Conservation (phyloP, 1,284 basidiomycete species). For the Malassezia obtusa region DNA sequence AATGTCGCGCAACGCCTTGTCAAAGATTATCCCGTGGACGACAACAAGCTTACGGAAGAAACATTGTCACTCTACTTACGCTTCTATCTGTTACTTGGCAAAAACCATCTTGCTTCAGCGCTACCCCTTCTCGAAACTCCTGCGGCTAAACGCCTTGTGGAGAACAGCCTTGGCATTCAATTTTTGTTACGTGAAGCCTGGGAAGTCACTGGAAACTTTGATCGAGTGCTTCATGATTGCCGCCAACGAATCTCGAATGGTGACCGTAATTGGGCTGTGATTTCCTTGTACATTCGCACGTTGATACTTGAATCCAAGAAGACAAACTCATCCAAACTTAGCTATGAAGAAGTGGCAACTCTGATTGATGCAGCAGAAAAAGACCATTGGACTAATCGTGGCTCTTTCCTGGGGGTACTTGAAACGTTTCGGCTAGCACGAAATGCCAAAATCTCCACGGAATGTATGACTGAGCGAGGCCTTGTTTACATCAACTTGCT, state of each 20-base stretch:
- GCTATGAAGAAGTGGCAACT: neutral
- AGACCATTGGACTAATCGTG: constrained; percentile 13
- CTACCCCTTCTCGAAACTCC: constrained; percentile 3
- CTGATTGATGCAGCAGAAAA: constrained; percentile 7
- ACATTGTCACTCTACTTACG: constrained; percentile 10
- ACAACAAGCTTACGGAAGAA: constrained; percentile 2
- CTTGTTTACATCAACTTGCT: neutral
- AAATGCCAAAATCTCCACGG: neutral
- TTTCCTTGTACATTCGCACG: neutral
- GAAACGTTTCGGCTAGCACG: constrained; percentile 1
- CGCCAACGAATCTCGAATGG: constrained; percentile 5
- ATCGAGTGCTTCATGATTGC: constrained; percentile 9
- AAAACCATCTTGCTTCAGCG: neutral
- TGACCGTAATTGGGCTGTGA: constrained; percentile 17
- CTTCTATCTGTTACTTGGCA: constrained; percentile 3
- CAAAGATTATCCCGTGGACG: constrained; percentile 1
- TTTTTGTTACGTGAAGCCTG: constrained; percentile 9
- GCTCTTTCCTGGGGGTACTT: constrained; percentile 12
- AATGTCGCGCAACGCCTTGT: constrained; percentile 11
- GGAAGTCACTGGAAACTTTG: neutral
- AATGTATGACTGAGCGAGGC: neutral
- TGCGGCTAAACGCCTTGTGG: neutral
- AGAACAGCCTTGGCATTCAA: constrained; percentile 12
- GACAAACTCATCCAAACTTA: neutral
- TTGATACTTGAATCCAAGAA: neutral